phyloP scores from a whole-genome alignment of 2,329 filamentous ascomycete genomes.

The Scorias spongiosa region DNA sequence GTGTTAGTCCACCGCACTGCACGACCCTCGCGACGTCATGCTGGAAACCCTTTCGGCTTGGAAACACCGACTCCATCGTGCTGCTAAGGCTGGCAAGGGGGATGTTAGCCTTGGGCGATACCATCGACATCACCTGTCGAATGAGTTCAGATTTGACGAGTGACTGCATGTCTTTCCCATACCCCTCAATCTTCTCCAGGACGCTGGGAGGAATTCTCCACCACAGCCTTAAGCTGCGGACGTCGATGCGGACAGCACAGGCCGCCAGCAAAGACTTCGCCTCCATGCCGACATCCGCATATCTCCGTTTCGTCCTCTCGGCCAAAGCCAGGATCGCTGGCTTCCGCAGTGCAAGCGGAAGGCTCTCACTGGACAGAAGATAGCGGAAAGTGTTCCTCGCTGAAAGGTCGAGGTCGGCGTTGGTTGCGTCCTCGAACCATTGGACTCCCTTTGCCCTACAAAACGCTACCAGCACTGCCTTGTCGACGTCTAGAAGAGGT shows the following conservation, averaged over 20 bases:
- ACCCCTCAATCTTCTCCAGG: not conserved
- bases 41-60: not conserved
- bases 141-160: not conserved
- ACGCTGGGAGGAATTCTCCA: not conserved
- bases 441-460: conserved; percentile 51
- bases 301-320: not conserved
- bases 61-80: not conserved
- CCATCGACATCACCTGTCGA: not conserved
- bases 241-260: not conserved
- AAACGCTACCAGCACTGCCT: conserved; percentile 58
- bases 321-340: not conserved
- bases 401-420: conserved; percentile 61
- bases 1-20: not conserved
- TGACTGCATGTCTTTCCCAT: not conserved
- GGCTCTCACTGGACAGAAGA: conserved; percentile 39
- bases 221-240: not conserved
- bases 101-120: not conserved
- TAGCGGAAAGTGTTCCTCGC: conserved; percentile 66
- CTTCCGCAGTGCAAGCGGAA: conserved; percentile 44
- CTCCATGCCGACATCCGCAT: not conserved
- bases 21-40: not conserved
- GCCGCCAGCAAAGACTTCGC: not conserved
- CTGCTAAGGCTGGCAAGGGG: not conserved
- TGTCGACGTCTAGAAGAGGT: conserved; percentile 55
- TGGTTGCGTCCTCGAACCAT: conserved; percentile 81